phyloP scores from a whole-genome alignment of 495 filamentous ascomycete genomes.

The Aspergillus steynii region DNA sequence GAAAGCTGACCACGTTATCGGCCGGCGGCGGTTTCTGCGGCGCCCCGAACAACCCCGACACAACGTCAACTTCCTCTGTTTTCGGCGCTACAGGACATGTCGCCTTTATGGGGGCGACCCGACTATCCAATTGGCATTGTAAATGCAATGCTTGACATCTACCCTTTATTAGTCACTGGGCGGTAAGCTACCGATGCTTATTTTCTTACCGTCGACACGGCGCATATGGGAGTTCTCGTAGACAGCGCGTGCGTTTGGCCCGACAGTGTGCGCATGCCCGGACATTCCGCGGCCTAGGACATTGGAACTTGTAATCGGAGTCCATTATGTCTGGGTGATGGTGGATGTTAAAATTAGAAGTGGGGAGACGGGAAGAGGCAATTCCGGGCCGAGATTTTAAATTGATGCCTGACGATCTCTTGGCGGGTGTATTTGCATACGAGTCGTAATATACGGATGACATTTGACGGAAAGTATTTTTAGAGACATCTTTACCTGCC shows the following conservation, averaged over 20 bases:
- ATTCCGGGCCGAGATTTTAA: no score
- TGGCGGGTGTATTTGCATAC: no score
- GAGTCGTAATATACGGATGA: no score
- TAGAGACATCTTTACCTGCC: no score
- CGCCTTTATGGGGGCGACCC: neutral
- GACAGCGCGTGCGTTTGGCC: neutral
- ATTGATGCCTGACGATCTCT: no score
- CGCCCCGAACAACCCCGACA: neutral
- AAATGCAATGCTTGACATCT: neutral
- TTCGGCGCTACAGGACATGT: neutral
- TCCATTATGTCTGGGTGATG: neutral
- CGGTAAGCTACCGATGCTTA: neutral
- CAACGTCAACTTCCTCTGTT: neutral
- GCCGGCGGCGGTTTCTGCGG: neutral
- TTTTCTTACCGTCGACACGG: neutral
- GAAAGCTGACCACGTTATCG: neutral
- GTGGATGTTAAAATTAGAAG: neutral
- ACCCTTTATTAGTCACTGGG: neutral
- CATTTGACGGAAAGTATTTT: no score
- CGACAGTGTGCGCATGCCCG: neutral
- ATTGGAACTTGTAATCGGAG: neutral
- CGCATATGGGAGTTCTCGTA: neutral
- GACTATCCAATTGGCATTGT: neutral
- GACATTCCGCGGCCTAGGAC: neutral
- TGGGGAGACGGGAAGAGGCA: no score